A percentile compares a stretch with the other conserved stretches of the same genome.
phyloP scores from a whole-genome alignment of 106 monocot species.

The Cymbidium sinense region DNA sequence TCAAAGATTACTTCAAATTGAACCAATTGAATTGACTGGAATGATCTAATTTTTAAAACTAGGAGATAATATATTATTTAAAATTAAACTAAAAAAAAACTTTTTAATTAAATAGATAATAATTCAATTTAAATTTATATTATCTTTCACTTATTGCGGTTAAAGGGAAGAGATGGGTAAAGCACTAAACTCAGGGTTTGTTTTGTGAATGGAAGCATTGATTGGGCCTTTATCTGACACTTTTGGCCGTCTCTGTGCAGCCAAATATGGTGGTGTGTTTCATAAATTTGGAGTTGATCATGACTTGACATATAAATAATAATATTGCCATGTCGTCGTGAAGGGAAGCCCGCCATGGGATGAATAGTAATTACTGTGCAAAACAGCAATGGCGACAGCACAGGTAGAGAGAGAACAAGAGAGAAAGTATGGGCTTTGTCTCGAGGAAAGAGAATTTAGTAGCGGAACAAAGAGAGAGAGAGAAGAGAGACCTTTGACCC shows the following conservation, averaged over 20 bases:
- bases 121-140: too few relatives aligned
- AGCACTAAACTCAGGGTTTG: not conserved
- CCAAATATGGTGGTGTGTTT: not conserved
- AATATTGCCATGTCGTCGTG: not conserved
- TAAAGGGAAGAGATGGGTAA: too few relatives aligned
- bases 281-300: slow-evolving; percentile 5
- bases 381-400: not conserved
- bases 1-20: too few relatives aligned
- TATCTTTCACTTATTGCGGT: too few relatives aligned
- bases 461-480: not conserved
- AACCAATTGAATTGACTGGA: too few relatives aligned
- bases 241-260: slow-evolving; percentile 4
- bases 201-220: slow-evolving; percentile 1
- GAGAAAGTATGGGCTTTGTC: not conserved
- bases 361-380: not conserved
- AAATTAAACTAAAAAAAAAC: too few relatives aligned
- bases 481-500: not conserved
- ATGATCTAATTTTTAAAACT: too few relatives aligned
- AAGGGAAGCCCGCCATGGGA: slow-evolving; percentile 1
- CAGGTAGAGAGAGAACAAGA: not conserved
- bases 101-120: too few relatives aligned
- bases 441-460: slow-evolving; percentile 1
- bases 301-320: not conserved
- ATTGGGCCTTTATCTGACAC: not conserved
- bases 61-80: too few relatives aligned